Evolutionary conservation across 345 rosid genomes (phyloP).

Genomic region (Acer yangbiense): DNA sequence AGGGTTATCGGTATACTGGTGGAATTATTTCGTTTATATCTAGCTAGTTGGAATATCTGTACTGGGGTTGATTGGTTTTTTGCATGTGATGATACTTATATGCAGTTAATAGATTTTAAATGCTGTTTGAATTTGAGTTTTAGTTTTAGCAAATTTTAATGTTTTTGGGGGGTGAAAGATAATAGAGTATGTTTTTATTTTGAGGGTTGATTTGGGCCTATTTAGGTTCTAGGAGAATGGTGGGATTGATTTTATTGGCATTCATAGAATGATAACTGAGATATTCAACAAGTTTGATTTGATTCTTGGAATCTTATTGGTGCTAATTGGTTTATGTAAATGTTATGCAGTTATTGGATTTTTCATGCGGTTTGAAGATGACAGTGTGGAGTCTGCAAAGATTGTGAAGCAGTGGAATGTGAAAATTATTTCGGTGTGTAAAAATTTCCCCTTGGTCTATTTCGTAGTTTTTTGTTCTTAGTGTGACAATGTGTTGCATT

Average conservation of each 20-base stretch:
- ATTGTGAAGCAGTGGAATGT: conserved; percentile 98
- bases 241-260: background rate
- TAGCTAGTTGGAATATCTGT: background rate
- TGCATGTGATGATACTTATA: background rate
- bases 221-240: background rate
- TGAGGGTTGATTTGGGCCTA: background rate
- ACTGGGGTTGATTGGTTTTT: background rate
- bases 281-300: background rate
- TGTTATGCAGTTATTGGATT: conserved; percentile 80
- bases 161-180: background rate
- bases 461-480: background rate
- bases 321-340: conserved; percentile 11
- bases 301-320: background rate
- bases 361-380: conserved; percentile 93
- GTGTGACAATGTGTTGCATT: background rate
- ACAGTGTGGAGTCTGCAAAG: conserved; percentile 91
- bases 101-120: background rate
- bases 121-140: background rate
- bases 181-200: background rate
- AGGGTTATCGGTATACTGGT: background rate
- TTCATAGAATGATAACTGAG: background rate
- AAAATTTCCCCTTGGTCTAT: background rate
- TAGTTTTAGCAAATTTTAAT: conserved; percentile 1
- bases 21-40: background rate
- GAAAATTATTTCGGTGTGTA: conserved; percentile 85